Base-by-base conservation (phyloP, 768 basidiomycete genomes). In the Suillus hirtellus region DNA sequence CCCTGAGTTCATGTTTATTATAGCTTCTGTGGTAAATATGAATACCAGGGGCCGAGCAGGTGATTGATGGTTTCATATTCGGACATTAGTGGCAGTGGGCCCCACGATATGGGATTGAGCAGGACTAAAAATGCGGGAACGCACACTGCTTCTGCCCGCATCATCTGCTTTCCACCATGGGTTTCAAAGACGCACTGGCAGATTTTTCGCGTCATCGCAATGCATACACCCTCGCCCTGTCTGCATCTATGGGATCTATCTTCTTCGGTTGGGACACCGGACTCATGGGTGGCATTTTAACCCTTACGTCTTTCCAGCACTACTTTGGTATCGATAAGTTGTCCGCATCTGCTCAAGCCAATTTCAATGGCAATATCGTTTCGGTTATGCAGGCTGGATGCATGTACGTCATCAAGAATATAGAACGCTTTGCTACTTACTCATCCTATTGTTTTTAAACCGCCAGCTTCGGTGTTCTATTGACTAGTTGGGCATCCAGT, bases 211-310 rank as follows among this genome's bases (percentile, higher is more conserved):
- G 67, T 12, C 75, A 75, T 63, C 73, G 76, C 37, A 79, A 80
- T 71, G 78, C 79, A 5, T 82, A 81, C 64, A 58, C 75, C 3
- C 71, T 82, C 9, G 74, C 81, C 11, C 63, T 72, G 19, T 78
- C 79, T 9, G 80, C 78, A 4, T 73, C 79, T 1, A 71, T 80
- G 71, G 81, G 79, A 11, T 79, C 78, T 38, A 74, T 81, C 27
- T 81, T 81, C 69, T 80, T 73, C 60, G 80, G 79, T n/a, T 80
- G 79, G 76, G 80, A 82, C 67, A 78, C 78, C 14, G 78, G 78
- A 17, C 68, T 82, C 40, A 83, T 82, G 59, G 81, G 82, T 21
- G 81, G 82, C 43, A 71, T 82, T 3, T 70, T 81, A 54, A 65
- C 80, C 24, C 67, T 82, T 21, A 47, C 62, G 2, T 80, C 81